These are phyloP conservation scores for Dispira simplex DNA, from an alignment of 192 early-diverging fungal species.

Conservation along the genomic window DNA sequence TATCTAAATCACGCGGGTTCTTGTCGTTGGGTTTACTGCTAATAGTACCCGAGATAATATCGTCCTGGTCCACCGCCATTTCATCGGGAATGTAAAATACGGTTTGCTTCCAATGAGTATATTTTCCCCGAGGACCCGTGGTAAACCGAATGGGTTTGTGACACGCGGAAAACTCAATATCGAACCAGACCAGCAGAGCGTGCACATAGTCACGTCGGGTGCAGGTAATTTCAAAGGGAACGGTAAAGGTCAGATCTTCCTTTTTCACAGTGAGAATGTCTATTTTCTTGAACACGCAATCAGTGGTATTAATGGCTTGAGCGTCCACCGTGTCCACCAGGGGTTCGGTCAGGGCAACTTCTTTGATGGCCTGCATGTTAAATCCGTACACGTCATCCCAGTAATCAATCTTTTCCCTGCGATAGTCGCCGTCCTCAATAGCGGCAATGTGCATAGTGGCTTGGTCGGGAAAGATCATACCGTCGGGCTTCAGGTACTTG, in stretches of 20 bases:
- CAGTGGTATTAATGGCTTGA: constrained; percentile 66
- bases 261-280: constrained; percentile 55
- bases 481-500: constrained; percentile 74
- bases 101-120: constrained; percentile 99
- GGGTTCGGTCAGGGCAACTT: constrained; percentile 71
- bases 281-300: constrained; percentile 61
- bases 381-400: constrained; percentile 97
- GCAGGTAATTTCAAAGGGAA: constrained; percentile 65
- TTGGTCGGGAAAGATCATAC: constrained; percentile 81
- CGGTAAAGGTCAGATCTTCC: constrained; percentile 70
- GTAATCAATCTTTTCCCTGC: constrained; percentile 77
- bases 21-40: constrained; percentile 51
- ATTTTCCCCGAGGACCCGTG: constrained; percentile 65
- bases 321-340: constrained; percentile 91
- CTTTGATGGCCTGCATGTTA: constrained; percentile 90
- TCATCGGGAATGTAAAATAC: constrained; percentile 82
- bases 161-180: constrained; percentile 86
- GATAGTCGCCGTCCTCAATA: constrained; percentile 92
- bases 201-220: constrained; percentile 75
- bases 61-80: constrained; percentile 56
- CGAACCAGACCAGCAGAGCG: constrained; percentile 93
- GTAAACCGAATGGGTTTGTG: constrained; percentile 72
- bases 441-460: constrained; percentile 77
- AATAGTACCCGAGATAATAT: constrained; percentile 51
- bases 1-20: constrained; percentile 92